phyloP scores from a whole-genome alignment of 2,329 filamentous ascomycete species.

The Fusarium sp. region DNA sequence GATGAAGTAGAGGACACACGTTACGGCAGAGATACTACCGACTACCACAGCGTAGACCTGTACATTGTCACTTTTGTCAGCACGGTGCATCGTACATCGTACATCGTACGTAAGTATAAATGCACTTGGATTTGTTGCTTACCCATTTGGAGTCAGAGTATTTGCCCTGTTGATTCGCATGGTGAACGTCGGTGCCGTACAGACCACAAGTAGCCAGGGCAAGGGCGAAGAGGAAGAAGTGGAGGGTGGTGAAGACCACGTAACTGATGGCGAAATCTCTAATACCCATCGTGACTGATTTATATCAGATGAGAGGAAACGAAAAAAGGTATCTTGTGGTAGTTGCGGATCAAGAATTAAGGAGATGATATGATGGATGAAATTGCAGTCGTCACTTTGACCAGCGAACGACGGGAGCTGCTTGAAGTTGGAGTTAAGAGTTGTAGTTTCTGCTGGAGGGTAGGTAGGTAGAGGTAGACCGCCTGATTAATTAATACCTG shows the following conservation, averaged over 20 bases:
- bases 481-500: constrained; percentile 22
- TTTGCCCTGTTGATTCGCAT: constrained; percentile 60
- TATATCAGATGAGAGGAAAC: constrained; percentile 1
- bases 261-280: constrained; percentile 60
- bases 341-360: background rate
- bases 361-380: background rate
- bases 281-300: constrained; percentile 54
- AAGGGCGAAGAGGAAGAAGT: constrained; percentile 80
- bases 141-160: constrained; percentile 77
- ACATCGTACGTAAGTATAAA: background rate
- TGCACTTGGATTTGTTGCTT: constrained; percentile 41
- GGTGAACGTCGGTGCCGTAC: constrained; percentile 76
- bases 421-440: background rate
- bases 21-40: constrained; percentile 72
- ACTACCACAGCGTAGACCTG: constrained; percentile 79
- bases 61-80: constrained; percentile 18
- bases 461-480: constrained; percentile 1
- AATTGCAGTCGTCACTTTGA: constrained; percentile 9
- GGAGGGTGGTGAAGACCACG: constrained; percentile 69
- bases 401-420: background rate
- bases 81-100: background rate
- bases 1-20: constrained; percentile 72
- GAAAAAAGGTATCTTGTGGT: constrained; percentile 5
- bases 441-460: background rate
- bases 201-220: constrained; percentile 82